These are phyloP conservation scores for Apiotrichum gracile DNA, from an alignment of 1,284 basidiomycete genomes.

Conservation along the genomic window DNA sequence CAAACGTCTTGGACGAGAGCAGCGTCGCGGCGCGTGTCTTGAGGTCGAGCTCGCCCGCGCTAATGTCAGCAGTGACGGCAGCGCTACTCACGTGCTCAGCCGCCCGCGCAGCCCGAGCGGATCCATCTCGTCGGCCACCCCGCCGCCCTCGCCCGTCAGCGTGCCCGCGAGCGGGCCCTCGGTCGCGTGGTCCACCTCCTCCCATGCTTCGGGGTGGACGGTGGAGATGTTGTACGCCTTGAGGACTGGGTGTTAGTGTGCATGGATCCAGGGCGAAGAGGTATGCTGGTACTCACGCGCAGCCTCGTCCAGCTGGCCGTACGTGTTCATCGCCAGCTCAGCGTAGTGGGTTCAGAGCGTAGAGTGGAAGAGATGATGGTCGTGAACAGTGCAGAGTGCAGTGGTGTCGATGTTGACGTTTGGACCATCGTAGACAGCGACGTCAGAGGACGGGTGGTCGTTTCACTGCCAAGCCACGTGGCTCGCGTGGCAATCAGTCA, in stretches of 20 bases:
- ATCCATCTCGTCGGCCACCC: conserved; percentile 41
- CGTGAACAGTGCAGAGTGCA: too few relatives aligned
- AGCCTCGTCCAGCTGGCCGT: not conserved
- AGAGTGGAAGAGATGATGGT: too few relatives aligned
- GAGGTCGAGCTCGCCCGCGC: conserved; percentile 33
- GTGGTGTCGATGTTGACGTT: too few relatives aligned
- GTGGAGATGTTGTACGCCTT: conserved; percentile 46
- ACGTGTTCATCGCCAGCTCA: not conserved
- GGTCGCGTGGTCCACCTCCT: conserved; percentile 44
- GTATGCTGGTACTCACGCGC: not conserved
- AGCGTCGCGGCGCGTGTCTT: conserved; percentile 59
- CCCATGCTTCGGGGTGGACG: conserved; percentile 43
- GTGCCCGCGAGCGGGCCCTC: conserved; percentile 41
- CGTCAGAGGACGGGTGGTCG: not conserved
- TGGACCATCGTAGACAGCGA: too few relatives aligned
- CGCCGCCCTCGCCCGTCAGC: conserved; percentile 31
- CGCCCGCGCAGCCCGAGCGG: conserved; percentile 41
- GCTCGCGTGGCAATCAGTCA: too few relatives aligned
- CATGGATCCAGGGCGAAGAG: not conserved
- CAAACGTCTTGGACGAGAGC: conserved; percentile 88
- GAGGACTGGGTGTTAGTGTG: conserved; percentile 28
- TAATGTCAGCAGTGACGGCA: conserved; percentile 10
- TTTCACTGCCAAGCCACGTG: too few relatives aligned
- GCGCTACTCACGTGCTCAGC: conserved; percentile 39
- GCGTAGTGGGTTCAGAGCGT: too few relatives aligned